Conservation (phyloP, 495 filamentous ascomycete genomes). For the Neurospora sp. region DNA sequence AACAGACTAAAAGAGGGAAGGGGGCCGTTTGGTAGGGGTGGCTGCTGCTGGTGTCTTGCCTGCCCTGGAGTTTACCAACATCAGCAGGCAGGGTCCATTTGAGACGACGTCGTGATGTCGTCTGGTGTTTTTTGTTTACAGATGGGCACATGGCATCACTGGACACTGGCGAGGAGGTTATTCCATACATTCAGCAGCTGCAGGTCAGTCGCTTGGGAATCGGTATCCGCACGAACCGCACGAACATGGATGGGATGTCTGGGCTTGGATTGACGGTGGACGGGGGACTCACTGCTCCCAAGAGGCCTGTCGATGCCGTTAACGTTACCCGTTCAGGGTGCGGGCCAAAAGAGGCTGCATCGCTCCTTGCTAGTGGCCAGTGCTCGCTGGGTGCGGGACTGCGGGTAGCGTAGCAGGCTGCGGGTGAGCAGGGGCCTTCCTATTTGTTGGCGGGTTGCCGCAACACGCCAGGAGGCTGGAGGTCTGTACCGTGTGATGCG, state of each 20-base stretch:
- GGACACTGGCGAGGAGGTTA: not conserved
- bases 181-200: not conserved
- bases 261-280: not conserved
- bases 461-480: constrained; percentile 10
- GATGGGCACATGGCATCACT: not conserved
- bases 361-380: not conserved
- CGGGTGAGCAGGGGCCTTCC: constrained; percentile 4
- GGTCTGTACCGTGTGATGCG: constrained; percentile 18
- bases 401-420: constrained; percentile 2
- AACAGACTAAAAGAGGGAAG: constrained; percentile 13
- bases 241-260: not conserved
- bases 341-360: not conserved
- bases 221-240: not conserved
- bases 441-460: constrained; percentile 12
- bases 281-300: not conserved
- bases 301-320: not conserved
- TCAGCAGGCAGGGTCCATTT: not conserved
- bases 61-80: not conserved
- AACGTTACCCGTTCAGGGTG: not conserved
- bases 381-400: not conserved
- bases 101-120: not conserved
- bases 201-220: not conserved
- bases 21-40: not conserved
- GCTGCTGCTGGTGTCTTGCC: not conserved
- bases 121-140: not conserved